Evolutionary conservation across 2,329 filamentous ascomycete genomes (phyloP).

Genomic region (Huntiella savannae): DNA sequence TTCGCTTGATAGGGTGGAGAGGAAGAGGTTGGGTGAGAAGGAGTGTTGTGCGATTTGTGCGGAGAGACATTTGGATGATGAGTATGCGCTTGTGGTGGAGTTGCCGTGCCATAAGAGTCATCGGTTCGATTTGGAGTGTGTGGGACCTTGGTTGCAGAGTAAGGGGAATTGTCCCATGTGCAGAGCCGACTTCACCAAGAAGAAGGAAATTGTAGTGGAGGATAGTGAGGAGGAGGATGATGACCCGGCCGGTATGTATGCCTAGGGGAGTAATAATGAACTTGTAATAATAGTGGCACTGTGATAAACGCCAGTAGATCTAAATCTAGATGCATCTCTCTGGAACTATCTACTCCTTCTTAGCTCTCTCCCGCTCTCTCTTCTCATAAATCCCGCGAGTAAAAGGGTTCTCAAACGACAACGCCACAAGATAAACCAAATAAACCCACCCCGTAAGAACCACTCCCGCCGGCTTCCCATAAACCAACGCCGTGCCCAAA

Average conservation of each 20-base stretch:
- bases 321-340: neutral
- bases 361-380: constrained; percentile 40
- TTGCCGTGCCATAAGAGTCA: constrained; percentile 41
- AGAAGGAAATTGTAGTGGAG: constrained; percentile 26
- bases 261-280: constrained; percentile 12
- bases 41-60: constrained; percentile 45
- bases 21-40: constrained; percentile 29
- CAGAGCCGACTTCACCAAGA: constrained; percentile 38
- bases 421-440: constrained; percentile 59
- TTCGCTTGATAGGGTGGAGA: constrained; percentile 35
- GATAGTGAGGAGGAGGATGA: constrained; percentile 33
- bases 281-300: too few relatives aligned
- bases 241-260: constrained; percentile 31
- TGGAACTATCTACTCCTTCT: neutral
- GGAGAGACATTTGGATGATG: constrained; percentile 40
- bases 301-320: neutral
- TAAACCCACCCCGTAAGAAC: constrained; percentile 58
- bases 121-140: constrained; percentile 47
- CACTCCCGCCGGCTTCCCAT: constrained; percentile 72
- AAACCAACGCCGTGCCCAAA: constrained; percentile 66
- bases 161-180: constrained; percentile 48
- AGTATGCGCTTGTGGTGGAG: constrained; percentile 43
- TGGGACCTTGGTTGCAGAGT: constrained; percentile 43
- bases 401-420: constrained; percentile 85
- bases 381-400: constrained; percentile 85